Conservation (phyloP, 1,284 basidiomycete species). For the Phellinidium pouzarii region DNA sequence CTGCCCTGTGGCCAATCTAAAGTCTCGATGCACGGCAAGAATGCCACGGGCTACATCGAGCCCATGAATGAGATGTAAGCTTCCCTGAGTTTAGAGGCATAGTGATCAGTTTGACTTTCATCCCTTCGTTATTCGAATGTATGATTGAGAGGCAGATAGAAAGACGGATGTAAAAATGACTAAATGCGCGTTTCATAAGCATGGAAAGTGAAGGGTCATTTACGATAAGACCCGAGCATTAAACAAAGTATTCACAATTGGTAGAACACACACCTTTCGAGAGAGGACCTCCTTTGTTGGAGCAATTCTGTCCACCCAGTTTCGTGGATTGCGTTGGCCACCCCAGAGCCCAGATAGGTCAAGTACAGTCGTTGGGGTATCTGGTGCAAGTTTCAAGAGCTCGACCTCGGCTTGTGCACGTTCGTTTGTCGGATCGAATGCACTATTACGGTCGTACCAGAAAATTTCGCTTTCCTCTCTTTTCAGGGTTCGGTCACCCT, state of each 20-base stretch:
- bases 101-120: no score
- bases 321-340: conserved; percentile 38
- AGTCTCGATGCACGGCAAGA: conserved; percentile 42
- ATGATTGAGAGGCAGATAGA: no score
- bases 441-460: conserved; percentile 50
- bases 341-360: conserved; percentile 63
- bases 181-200: neutral
- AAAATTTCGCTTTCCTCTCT: conserved; percentile 15
- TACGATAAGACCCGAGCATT: no score
- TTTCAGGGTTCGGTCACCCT: conserved; percentile 17
- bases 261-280: conserved; percentile 34
- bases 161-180: no score
- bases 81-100: conserved; percentile 34
- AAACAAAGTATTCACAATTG: neutral
- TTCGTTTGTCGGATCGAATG: conserved; percentile 33
- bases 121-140: no score
- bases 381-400: conserved; percentile 40
- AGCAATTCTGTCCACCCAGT: conserved; percentile 47
- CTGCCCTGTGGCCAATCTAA: conserved; percentile 38
- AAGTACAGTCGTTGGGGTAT: conserved; percentile 44
- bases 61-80: conserved; percentile 55
- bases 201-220: neutral
- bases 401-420: conserved; percentile 48
- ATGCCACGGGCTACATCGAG: conserved; percentile 52
- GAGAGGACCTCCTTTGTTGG: conserved; percentile 47